Conservation (phyloP, 192 early-diverging fungal species). For the Martensiomyces pterosporus region DNA sequence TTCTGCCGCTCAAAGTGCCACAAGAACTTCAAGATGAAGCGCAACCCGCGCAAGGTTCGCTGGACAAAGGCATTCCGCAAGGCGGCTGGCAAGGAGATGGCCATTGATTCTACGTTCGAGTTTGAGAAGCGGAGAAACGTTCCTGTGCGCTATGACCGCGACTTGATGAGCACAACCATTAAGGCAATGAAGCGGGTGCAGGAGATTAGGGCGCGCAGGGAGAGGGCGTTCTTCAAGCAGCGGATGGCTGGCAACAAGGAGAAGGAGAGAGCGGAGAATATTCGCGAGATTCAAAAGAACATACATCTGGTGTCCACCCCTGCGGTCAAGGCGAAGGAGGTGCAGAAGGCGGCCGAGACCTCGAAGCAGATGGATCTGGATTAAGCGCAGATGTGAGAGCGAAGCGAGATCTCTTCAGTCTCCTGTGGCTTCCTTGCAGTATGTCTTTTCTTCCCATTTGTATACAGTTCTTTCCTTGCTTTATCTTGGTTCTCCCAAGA, state of each 20-base stretch:
- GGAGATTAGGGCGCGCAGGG: conserved; percentile 91
- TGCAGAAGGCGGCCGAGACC: conserved; percentile 37
- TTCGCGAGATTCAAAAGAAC: conserved; percentile 75
- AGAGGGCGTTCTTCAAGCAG: conserved; percentile 90
- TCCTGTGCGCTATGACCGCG: conserved; percentile 95
- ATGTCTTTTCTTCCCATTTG: no score
- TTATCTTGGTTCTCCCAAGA: no score
- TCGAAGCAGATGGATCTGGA: conserved; percentile 50
- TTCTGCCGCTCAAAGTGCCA: conserved; percentile 99
- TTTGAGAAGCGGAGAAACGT: conserved; percentile 99
- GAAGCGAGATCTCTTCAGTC: background rate
- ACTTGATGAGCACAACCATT: conserved; percentile 94
- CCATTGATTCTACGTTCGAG: conserved; percentile 94
- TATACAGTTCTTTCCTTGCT: no score
- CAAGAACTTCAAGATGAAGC: conserved; percentile 99
- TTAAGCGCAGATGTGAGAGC: conserved; percentile 2
- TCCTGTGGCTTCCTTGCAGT: background rate
- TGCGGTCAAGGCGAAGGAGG: conserved; percentile 30
- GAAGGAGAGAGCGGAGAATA: conserved; percentile 68
- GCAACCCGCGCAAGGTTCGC: conserved; percentile 97
- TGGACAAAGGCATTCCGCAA: conserved; percentile 99
- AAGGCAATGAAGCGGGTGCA: conserved; percentile 98
- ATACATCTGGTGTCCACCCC: conserved; percentile 75
- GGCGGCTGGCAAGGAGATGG: conserved; percentile 99
- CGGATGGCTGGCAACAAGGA: conserved; percentile 86